Base-by-base conservation (phyloP, 306 rosid genomes). In the Morella rubra region DNA sequence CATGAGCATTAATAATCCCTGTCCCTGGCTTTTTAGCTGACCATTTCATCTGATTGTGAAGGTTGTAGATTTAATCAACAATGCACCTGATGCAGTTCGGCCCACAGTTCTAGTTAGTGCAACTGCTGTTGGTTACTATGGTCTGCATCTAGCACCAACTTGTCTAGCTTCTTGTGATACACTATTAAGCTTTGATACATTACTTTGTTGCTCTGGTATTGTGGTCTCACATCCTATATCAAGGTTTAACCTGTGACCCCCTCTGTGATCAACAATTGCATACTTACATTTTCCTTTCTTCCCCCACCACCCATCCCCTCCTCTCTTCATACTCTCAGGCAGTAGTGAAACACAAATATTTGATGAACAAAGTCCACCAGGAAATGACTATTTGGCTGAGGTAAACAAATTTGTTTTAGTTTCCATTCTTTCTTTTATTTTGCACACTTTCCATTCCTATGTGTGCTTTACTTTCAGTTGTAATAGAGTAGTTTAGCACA, bases 51-150 rank as follows among this genome's bases (percentile, higher is more conserved):
- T 83, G 79, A 64, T 88, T 69, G 78, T 79, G 75, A 83, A 96
- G 99, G 90, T 92, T 77, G 93, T 91, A 76, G 94, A 90, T 66
- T 78, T 88, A 73, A 91, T 96, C 79, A 92, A 92, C 49, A 81
- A 87, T 75, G 86, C 94, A 27, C 98, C 97, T 12, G 88, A 79
- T 82, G 90, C 84, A 41, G 85, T 77, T 82, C 96, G 86, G 53
- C 97, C 97, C 8, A 81, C 80, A 69, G 97, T 95, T 77, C 86
- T 95, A 74, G 93, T 95, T 72, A 95, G 97, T 53, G 97, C 97
- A 53, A 95, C 98, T 1, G 98, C 98, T 44, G 93, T 95, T 45
- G 98, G 98, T 79, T 95, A 95, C 84, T 95, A 95, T 52, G 98
- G 98, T 92, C 74, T 51, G 95, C 83, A 80, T 54, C 20, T 72